Conservation (phyloP, 2,329 filamentous ascomycete species). For the Sarocladium brachiariae region DNA sequence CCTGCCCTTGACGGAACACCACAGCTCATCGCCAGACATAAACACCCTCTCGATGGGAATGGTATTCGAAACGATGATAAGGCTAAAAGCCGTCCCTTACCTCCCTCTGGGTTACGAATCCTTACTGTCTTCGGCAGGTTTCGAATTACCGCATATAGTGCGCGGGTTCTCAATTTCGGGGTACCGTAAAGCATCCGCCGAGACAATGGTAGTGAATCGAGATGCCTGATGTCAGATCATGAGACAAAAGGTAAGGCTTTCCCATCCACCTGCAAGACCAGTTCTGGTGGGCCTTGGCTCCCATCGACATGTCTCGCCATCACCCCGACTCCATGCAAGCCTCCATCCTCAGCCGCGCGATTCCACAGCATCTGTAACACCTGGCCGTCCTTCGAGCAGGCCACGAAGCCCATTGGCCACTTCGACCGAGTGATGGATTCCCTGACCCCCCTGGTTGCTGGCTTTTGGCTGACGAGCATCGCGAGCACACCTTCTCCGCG, state of each 20-base stretch:
- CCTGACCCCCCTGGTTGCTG: conserved; percentile 72
- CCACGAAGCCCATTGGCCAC: conserved; percentile 66
- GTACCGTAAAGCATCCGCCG: too few species aligned
- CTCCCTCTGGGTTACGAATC: too few species aligned
- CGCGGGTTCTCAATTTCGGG: too few species aligned
- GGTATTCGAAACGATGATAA: too few species aligned
- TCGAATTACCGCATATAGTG: too few species aligned
- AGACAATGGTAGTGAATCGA: too few species aligned
- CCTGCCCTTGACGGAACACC: too few species aligned
- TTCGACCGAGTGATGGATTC: conserved; percentile 61
- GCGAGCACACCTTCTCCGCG: conserved; percentile 58
- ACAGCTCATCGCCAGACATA: too few species aligned
- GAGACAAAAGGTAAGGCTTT: conserved; percentile 22
- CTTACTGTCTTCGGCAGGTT: too few species aligned
- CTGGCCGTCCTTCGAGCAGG: conserved; percentile 49
- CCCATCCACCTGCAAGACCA: conserved; percentile 48
- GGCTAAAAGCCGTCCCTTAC: too few species aligned
- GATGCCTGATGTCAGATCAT: not conserved
- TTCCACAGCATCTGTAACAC: conserved; percentile 72
- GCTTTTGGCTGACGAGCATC: conserved; percentile 59
- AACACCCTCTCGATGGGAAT: too few species aligned
- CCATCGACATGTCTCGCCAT: conserved; percentile 35
- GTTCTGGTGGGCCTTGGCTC: conserved; percentile 26
- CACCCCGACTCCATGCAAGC: conserved; percentile 54
- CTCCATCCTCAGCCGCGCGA: conserved; percentile 50